These are phyloP conservation scores for Ustilago lituana DNA, from an alignment of 1,284 basidiomycete species.

Conservation along the genomic window DNA sequence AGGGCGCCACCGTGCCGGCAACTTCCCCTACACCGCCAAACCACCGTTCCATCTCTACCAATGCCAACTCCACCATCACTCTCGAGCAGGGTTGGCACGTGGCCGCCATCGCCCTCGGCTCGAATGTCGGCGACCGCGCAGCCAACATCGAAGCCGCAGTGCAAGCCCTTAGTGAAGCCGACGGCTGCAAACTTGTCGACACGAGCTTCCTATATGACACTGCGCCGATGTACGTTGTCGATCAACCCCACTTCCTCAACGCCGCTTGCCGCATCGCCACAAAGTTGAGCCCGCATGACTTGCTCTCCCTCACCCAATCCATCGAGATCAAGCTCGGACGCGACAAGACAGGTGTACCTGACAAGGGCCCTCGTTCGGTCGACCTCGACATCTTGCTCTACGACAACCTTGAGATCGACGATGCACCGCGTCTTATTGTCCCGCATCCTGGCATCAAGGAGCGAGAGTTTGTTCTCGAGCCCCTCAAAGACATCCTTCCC, in stretches of 20 bases:
- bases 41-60: background rate
- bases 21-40: background rate
- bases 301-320: constrained; percentile 78
- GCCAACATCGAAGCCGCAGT: constrained; percentile 82
- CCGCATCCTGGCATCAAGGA: constrained; percentile 85
- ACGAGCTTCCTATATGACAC: constrained; percentile 95
- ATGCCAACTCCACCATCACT: background rate
- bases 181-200: constrained; percentile 71
- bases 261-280: constrained; percentile 88
- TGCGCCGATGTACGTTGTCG: constrained; percentile 91
- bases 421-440: constrained; percentile 77
- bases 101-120: constrained; percentile 83
- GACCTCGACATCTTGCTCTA: constrained; percentile 92
- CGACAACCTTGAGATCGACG: constrained; percentile 74
- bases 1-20: background rate
- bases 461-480: constrained; percentile 89
- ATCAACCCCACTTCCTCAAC: constrained; percentile 90
- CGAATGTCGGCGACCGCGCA: constrained; percentile 88
- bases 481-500: constrained; percentile 75
- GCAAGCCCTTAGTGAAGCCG: constrained; percentile 69
- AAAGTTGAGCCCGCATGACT: constrained; percentile 73
- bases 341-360: constrained; percentile 74
- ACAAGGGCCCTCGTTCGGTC: constrained; percentile 87
- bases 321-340: constrained; percentile 83
- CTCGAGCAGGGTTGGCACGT: constrained; percentile 52